These are phyloP conservation scores for Ophiocordyceps camponoti-saundersi DNA, from an alignment of 2,329 filamentous ascomycete genomes.

Conservation along the genomic window DNA sequence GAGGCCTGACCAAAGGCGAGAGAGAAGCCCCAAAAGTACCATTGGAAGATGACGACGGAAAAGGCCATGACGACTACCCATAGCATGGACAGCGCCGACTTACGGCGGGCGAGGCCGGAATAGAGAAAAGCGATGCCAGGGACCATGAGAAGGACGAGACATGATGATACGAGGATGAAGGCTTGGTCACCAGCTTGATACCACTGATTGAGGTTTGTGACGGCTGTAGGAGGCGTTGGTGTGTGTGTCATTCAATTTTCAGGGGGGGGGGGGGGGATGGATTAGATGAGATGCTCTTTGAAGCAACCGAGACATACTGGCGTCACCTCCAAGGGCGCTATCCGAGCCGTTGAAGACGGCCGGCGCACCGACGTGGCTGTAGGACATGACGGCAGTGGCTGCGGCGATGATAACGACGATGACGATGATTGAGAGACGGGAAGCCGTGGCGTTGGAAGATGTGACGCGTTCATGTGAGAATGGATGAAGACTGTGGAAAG, in stretches of 20 bases:
- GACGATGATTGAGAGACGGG: too few relatives aligned
- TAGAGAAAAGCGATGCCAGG: slow-evolving; percentile 93
- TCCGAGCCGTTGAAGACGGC: slow-evolving; percentile 47
- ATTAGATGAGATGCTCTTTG: too few relatives aligned
- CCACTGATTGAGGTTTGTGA: too few relatives aligned
- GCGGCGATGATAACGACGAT: too few relatives aligned
- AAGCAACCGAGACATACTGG: too few relatives aligned
- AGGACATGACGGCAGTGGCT: slow-evolving; percentile 42
- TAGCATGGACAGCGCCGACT: slow-evolving; percentile 74
- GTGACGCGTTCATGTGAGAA: too few relatives aligned
- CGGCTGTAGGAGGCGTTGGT: too few relatives aligned
- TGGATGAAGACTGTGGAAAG: too few relatives aligned
- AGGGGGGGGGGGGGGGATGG: too few relatives aligned
- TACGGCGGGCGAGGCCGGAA: slow-evolving; percentile 73
- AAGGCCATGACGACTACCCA: slow-evolving; percentile 72
- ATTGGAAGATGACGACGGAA: slow-evolving; percentile 70
- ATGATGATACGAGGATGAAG: slow-evolving; percentile 62
- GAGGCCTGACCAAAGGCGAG: slow-evolving; percentile 70
- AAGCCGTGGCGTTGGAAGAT: too few relatives aligned
- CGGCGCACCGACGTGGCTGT: slow-evolving; percentile 41
- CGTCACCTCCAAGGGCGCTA: slow-evolving; percentile 53
- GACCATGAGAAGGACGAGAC: slow-evolving; percentile 81
- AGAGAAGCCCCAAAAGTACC: slow-evolving; percentile 94
- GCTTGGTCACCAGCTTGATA: too few relatives aligned
- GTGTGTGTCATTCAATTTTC: too few relatives aligned